Base-by-base conservation (phyloP, 148 eudicot genomes). In the Cornus controversa region DNA sequence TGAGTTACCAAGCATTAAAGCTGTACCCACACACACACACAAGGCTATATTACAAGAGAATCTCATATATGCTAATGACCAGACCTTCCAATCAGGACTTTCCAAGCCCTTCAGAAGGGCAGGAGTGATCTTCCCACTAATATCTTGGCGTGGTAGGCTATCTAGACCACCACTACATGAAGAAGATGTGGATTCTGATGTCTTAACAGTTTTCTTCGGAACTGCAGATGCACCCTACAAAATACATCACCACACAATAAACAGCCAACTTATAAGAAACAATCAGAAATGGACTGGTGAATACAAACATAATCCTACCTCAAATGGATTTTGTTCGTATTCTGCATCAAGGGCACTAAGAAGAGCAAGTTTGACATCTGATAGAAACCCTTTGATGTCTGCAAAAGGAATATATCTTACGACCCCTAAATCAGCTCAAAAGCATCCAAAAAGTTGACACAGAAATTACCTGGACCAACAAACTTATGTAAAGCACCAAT, bases 41-140 rank as follows among this genome's bases (percentile, higher is more conserved):
- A 42, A 58, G 34, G 28, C 65, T 3, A 14, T 23, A 40, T 14
- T 11, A 72, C n/a, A 25, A 23, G 37, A 1, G 15, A 69, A 63
- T 8, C 25, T 50, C 20, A 3, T 69, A 60, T n/a, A 71, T 27
- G 67, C 5, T 8, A 25, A 81, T 13, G 67, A 77, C 18, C 72
- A 69, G 73, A 96, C 99, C 99, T 93, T 96, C 99, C 99, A 96
- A 76, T 96, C 99, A 70, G 99, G 82, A 85, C 98, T 93, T 84
- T 96, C 98, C 64, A 96, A 88, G 74, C 94, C 92, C 83, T 96
- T 96, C 23, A 96, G 84, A 83, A 96, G 79, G 37, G 87, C 69
- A 29, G 99, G 91, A 28, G 99, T 93, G 50, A 93, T 84, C 86
- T 89, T 96, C 78, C 92, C 91, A 87, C 99, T 93, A 67, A 96